These are phyloP conservation scores for Phycomyces nitens DNA, from an alignment of 192 early-diverging fungal species.

Conservation along the genomic window DNA sequence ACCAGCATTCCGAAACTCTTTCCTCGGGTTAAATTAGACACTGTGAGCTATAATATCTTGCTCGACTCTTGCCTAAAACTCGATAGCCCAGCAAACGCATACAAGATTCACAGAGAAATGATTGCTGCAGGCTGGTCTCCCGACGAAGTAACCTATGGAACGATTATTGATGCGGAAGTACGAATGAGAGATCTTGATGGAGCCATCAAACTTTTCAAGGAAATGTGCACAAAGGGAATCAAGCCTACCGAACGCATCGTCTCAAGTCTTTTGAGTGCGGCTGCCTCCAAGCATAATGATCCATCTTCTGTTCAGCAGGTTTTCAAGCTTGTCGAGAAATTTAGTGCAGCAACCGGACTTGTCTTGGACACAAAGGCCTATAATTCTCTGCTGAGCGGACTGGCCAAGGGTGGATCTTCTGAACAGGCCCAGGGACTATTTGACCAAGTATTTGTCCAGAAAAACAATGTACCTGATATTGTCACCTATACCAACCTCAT, in stretches of 20 bases:
- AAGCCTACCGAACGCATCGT: slow-evolving; percentile 21
- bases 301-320: background rate
- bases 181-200: slow-evolving; percentile 14
- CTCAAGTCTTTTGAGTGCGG: slow-evolving; percentile 16
- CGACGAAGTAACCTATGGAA: slow-evolving; percentile 30
- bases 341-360: background rate
- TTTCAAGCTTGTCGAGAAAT: background rate
- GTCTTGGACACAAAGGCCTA: slow-evolving; percentile 17
- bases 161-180: slow-evolving; percentile 30
- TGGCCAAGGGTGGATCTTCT: slow-evolving; percentile 22
- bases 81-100: slow-evolving; percentile 14
- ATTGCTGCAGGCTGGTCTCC: slow-evolving; percentile 10
- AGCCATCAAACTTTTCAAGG: slow-evolving; percentile 19
- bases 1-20: background rate
- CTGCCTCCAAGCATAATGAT: slow-evolving; percentile 10
- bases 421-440: slow-evolving; percentile 24
- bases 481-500: slow-evolving; percentile 31
- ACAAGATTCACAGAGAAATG: slow-evolving; percentile 31
- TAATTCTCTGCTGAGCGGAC: slow-evolving; percentile 23
- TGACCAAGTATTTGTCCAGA: slow-evolving; percentile 22
- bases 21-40: slow-evolving; percentile 17
- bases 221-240: slow-evolving; percentile 15
- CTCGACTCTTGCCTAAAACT: slow-evolving; percentile 21
- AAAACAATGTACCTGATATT: slow-evolving; percentile 8
- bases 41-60: slow-evolving; percentile 29